Evolutionary conservation across 2,329 filamentous ascomycete genomes (phyloP).

Genomic region (Aspergillus japonicus): DNA sequence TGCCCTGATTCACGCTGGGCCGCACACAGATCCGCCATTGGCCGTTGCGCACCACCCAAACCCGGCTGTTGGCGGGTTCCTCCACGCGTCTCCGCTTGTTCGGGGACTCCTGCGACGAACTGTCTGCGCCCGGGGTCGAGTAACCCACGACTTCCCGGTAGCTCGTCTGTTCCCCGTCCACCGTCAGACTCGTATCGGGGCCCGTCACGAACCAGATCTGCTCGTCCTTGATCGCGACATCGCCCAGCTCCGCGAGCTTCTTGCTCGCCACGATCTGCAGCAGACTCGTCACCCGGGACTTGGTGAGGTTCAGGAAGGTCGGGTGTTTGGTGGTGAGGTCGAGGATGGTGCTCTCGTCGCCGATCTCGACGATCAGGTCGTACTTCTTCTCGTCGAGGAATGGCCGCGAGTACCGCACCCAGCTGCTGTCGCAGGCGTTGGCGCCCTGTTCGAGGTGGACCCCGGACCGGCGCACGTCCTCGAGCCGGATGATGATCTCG

Average conservation of each 20-base stretch:
- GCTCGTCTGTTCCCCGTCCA: constrained; percentile 39
- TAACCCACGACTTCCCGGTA: constrained; percentile 8
- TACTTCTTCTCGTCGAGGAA: constrained; percentile 73
- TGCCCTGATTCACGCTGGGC: constrained; percentile 42
- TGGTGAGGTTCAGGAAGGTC: constrained; percentile 71
- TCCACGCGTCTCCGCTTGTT: constrained; percentile 19
- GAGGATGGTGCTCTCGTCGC: constrained; percentile 62
- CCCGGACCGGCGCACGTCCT: constrained; percentile 87
- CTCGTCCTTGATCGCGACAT: constrained; percentile 67
- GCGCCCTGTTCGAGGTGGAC: constrained; percentile 62
- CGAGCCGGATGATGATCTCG: constrained; percentile 77
- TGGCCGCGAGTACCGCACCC: constrained; percentile 78
- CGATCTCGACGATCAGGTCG: constrained; percentile 79
- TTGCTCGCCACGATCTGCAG: constrained; percentile 81
- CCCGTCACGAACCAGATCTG: constrained; percentile 61
- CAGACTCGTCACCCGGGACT: constrained; percentile 68
- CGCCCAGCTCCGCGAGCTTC: constrained; percentile 51
- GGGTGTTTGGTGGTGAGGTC: constrained; percentile 57
- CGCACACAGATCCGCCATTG: constrained; percentile 73
- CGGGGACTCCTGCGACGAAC: constrained; percentile 4
- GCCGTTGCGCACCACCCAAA: constrained; percentile 65
- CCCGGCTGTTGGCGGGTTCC: constrained; percentile 17
- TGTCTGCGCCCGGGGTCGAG: constrained; percentile 7
- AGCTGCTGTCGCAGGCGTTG: constrained; percentile 42
- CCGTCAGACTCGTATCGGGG: constrained; percentile 42